Percentiles rank a stretch among this genome's conserved stretches.
Evolutionary conservation across 192 early-diverging fungal genomes (phyloP).

Genomic region (Phlyctochytrium arcticum): DNA sequence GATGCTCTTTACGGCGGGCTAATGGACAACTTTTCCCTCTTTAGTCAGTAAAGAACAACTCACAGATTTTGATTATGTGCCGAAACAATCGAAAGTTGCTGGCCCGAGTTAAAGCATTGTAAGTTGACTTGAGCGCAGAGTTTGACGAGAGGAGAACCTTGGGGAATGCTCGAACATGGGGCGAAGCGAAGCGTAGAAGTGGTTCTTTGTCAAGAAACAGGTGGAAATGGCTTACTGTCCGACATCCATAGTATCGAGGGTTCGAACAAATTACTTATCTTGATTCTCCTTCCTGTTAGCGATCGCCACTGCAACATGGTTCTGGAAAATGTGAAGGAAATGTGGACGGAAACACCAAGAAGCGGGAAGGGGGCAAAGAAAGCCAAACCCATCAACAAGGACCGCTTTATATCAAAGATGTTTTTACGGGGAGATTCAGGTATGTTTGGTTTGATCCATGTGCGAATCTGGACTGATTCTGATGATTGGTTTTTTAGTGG

Average conservation of each 20-base stretch:
- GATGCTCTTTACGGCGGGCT: too few species aligned
- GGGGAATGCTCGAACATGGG: too few species aligned
- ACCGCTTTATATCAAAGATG: constrained; percentile 97
- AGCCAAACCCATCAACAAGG: constrained; percentile 94
- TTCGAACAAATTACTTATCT: background rate
- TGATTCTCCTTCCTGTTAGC: constrained; percentile 18
- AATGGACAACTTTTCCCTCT: background rate
- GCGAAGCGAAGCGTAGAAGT: too few species aligned
- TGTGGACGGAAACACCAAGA: constrained; percentile 71
- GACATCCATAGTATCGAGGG: too few species aligned
- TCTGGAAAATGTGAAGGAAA: constrained; percentile 97
- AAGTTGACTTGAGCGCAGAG: too few species aligned
- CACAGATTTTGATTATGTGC: constrained; percentile 93
- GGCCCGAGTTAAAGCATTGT: constrained; percentile 96
- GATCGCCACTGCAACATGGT: constrained; percentile 99
- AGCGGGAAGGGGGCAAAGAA: constrained; percentile 89
- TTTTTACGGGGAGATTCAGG: constrained; percentile 98
- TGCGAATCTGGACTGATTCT: background rate
- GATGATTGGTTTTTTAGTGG: background rate
- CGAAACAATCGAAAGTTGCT: constrained; percentile 97
- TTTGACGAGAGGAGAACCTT: too few species aligned
- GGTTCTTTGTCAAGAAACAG: too few species aligned
- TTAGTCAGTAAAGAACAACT: constrained; percentile 91
- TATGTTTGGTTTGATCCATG: constrained; percentile 31
- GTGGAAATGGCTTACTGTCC: too few species aligned